phyloP scores from a whole-genome alignment of 306 rosid species.

The Vicia villosa region DNA sequence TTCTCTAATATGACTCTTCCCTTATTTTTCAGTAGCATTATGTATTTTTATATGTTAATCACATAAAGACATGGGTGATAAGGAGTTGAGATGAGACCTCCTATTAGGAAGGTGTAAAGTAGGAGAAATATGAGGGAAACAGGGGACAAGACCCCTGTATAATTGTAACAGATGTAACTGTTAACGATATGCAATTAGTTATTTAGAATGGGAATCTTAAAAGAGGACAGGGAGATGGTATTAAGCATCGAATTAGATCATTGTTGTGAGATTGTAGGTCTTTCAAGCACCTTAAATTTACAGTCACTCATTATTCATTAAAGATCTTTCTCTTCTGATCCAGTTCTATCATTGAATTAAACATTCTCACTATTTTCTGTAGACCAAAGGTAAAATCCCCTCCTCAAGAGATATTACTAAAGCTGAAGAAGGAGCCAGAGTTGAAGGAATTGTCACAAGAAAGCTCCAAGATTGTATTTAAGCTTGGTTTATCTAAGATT shows the following conservation, averaged over 20 bases:
- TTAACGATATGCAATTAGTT: not conserved
- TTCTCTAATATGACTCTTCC: slow-evolving; percentile 3
- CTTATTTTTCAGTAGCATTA: slow-evolving; percentile 18
- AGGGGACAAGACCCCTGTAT: not conserved
- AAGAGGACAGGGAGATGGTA: not conserved
- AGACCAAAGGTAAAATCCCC: slow-evolving; percentile 88
- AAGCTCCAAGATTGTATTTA: slow-evolving; percentile 73
- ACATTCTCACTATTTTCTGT: slow-evolving; percentile 41
- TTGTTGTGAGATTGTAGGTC: not conserved
- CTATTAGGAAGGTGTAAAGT: too few relatives aligned
- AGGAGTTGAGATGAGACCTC: not conserved
- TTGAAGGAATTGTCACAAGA: slow-evolving; percentile 67
- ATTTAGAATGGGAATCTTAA: not conserved
- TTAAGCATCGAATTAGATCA: not conserved
- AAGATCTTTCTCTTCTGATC: not conserved
- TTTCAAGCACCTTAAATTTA: not conserved
- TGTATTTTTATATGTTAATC: slow-evolving; percentile 1
- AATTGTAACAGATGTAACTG: not conserved
- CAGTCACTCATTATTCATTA: not conserved
- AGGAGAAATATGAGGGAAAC: too few relatives aligned
- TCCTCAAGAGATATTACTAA: slow-evolving; percentile 76
- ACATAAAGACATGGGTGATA: slow-evolving; percentile 18
- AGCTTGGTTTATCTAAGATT: slow-evolving; percentile 74
- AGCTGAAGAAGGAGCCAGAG: slow-evolving; percentile 82
- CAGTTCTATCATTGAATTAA: slow-evolving; percentile 11